Base-by-base conservation (phyloP, 768 basidiomycete genomes). In the Thelephora aurantiotincta region DNA sequence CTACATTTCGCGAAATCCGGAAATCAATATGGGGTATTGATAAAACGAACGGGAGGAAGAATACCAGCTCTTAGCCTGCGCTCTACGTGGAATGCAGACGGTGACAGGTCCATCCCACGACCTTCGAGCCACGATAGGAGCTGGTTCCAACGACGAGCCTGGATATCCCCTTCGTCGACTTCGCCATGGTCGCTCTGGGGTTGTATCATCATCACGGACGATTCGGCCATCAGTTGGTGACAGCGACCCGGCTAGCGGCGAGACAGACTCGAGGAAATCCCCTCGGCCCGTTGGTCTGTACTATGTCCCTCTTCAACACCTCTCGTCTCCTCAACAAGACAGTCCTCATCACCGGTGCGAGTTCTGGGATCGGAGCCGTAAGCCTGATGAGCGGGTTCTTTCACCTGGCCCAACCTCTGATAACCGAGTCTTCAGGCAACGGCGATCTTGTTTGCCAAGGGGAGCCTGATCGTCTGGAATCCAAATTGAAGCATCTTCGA, bases 291-390 rank as follows among this genome's bases (percentile, higher is more conserved):
- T 7, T 23, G 3, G 5, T 30, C 45, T 51, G 54, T 57, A 57
- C 51, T 46, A 87, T 87, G 85, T 81, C 85, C 30, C 63, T 91
- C 46, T 91, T 91, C 74, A 84, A 83, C 61, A 71, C 82, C 37
- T 75, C 83, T 45, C 78, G 83, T 55, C 66, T 91, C n/a, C 60
- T 82, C 35, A 83, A 82, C 57, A 90, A 91, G 65, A 88, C 80
- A 33, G 83, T 90, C 49, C 74, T 94, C 44, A 74, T 94, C 51
- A 94, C 91, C 23, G 91, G 91, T 18, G 90, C 91, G 3, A 87
- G 84, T 60, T 76, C 82, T 37, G 91, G 91, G 38, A 94, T 94
- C 53, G 91, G 91, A 48, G 83, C 88, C 48, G 87, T 88, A 57
- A 60, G 81, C 64, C 33, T 14, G 18, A n/a, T 14, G 47, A 19